phyloP scores from a whole-genome alignment of 2,329 filamentous ascomycete genomes.

The Hymenoscyphus albidus region DNA sequence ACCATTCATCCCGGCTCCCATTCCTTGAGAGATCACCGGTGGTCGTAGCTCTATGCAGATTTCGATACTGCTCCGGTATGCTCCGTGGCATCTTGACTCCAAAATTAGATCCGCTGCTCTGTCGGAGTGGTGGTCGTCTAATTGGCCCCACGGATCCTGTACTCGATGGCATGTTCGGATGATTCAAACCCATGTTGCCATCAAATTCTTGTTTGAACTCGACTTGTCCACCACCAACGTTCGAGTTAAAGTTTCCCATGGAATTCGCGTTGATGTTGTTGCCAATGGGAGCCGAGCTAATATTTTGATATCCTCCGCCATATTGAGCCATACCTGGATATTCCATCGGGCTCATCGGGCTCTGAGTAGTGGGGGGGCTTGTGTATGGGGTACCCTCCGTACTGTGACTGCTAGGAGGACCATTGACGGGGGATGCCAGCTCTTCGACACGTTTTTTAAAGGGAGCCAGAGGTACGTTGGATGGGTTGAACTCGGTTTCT shows the following conservation, averaged over 20 bases:
- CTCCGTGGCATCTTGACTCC: conserved; percentile 28
- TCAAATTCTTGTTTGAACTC: conserved; percentile 29
- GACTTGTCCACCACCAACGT: conserved; percentile 19
- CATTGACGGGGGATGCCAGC: conserved; percentile 26
- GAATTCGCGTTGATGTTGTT: conserved; percentile 17
- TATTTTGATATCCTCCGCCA: conserved; percentile 22
- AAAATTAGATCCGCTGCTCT: conserved; percentile 23
- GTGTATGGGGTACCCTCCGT: conserved; percentile 24
- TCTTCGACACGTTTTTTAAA: conserved; percentile 31
- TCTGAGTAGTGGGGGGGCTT: conserved; percentile 27
- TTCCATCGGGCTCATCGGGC: conserved; percentile 28
- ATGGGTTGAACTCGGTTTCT: conserved; percentile 23
- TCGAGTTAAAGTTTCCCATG: conserved; percentile 22
- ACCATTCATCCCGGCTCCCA: conserved; percentile 6
- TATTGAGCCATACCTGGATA: conserved; percentile 26
- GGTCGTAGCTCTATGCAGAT: conserved; percentile 24
- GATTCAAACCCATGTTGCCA: conserved; percentile 2
- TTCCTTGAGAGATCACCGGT: conserved; percentile 16
- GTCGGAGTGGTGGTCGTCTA: conserved; percentile 28
- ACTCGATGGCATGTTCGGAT: conserved; percentile 15
- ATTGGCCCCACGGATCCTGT: conserved; percentile 14
- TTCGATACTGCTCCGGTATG: conserved; percentile 27
- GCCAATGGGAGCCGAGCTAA: conserved; percentile 19
- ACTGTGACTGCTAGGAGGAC: conserved; percentile 11
- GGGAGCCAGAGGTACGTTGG: conserved; percentile 20